Conservation (phyloP, 257 asterid species). For the Eustoma russellianum region DNA sequence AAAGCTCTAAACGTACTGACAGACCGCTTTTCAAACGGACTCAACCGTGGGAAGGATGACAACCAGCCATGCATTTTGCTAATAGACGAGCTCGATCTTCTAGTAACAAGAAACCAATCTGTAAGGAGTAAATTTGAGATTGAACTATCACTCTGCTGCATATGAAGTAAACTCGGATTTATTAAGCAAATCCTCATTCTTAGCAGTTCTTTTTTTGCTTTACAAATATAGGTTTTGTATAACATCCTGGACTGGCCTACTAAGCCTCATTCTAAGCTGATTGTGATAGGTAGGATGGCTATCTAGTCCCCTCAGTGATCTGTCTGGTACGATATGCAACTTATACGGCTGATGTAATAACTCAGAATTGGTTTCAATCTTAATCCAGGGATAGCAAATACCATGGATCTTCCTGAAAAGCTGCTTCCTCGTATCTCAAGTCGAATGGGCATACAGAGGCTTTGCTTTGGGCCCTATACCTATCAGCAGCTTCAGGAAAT, state of each 20-base stretch:
- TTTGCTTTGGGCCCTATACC: constrained; percentile 93
- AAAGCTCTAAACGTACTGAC: constrained; percentile 79
- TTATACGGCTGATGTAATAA: background rate
- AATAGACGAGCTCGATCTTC: constrained; percentile 89
- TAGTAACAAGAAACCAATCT: constrained; percentile 89
- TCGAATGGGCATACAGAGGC: constrained; percentile 99
- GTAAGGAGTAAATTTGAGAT: constrained; percentile 26
- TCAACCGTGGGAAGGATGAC: constrained; percentile 36
- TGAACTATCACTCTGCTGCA: background rate
- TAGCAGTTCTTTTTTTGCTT: constrained; percentile 2
- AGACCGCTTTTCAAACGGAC: constrained; percentile 68
- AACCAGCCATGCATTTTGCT: constrained; percentile 81
- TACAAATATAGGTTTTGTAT: constrained; percentile 59
- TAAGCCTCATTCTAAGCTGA: constrained; percentile 74
- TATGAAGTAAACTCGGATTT: background rate
- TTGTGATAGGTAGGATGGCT: constrained; percentile 63
- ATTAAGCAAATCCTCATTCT: constrained; percentile 1
- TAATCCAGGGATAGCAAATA: constrained; percentile 88
- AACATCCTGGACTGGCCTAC: constrained; percentile 98
- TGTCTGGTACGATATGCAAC: background rate
- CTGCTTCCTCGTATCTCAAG: constrained; percentile 93
- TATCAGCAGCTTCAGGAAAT: constrained; percentile 92
- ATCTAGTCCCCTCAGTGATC: constrained; percentile 1
- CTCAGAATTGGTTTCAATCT: constrained; percentile 4
- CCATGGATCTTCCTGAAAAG: constrained; percentile 99